A percentile compares a stretch with the other conserved stretches of the same genome.
Evolutionary conservation across 805 yeast species (phyloP).

Genomic region (Jamesozyma rosinii): DNA sequence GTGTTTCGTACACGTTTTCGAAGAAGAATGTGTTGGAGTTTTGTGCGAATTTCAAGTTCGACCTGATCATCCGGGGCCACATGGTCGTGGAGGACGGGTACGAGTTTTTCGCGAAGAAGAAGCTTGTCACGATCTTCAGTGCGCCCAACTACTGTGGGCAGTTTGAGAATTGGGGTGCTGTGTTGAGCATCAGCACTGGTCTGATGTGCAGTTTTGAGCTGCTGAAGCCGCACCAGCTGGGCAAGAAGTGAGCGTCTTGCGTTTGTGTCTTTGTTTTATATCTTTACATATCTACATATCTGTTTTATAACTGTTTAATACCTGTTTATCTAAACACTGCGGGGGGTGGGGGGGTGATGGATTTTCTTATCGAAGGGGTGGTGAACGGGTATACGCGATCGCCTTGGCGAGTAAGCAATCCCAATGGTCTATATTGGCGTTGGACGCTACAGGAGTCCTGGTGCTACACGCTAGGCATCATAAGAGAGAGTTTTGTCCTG

Average conservation of each 20-base stretch:
- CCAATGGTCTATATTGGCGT: no score
- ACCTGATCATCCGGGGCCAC: slow-evolving; percentile 71
- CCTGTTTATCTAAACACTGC: no score
- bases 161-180: slow-evolving; percentile 72
- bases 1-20: slow-evolving; percentile 72
- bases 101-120: slow-evolving; percentile 67
- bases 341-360: no score
- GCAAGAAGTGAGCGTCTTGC: slow-evolving; percentile 5
- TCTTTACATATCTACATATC: not conserved
- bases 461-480: no score
- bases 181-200: slow-evolving; percentile 61
- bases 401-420: no score
- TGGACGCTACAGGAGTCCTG: no score
- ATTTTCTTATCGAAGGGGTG: no score
- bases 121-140: slow-evolving; percentile 66
- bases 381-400: no score
- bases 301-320: not conserved
- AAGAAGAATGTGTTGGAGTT: slow-evolving; percentile 59
- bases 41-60: slow-evolving; percentile 57
- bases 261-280: not conserved
- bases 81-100: slow-evolving; percentile 89
- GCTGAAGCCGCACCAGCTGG: slow-evolving; percentile 43
- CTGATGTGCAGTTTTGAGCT: slow-evolving; percentile 65
- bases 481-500: no score
- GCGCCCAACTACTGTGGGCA: slow-evolving; percentile 85